Percentiles rank a stretch among this genome's conserved stretches.
Conservation (phyloP, 2,329 filamentous ascomycete species). For the Alternaria angustiovoidea region DNA sequence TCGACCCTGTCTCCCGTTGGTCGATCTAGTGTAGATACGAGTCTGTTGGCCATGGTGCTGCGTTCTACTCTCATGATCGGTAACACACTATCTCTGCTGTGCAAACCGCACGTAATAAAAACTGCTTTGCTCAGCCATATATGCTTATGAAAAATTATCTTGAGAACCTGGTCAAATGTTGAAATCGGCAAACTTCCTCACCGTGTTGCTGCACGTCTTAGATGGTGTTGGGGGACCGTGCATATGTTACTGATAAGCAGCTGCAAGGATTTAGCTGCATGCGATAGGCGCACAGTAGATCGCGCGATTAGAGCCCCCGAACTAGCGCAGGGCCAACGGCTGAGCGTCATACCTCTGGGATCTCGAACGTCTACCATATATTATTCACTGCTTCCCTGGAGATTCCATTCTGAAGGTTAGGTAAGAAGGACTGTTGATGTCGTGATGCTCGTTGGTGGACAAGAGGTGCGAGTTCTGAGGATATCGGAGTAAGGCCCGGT, state of each 20-base stretch:
- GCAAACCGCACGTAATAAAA: no score
- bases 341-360: constrained; percentile 28
- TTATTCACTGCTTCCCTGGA: neutral
- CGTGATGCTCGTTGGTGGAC: neutral
- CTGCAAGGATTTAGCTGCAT: constrained; percentile 20
- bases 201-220: constrained; percentile 5
- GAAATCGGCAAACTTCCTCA: constrained; percentile 2
- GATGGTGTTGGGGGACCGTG: constrained; percentile 17
- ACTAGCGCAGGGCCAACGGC: constrained; percentile 43
- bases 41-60: neutral
- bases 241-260: constrained; percentile 34
- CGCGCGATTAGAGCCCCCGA: constrained; percentile 33
- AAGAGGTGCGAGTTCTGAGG: constrained; percentile 2
- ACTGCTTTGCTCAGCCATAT: neutral
- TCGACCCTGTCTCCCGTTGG: constrained; percentile 26
- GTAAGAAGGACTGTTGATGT: neutral
- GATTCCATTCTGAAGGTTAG: neutral
- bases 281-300: constrained; percentile 22
- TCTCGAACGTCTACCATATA: constrained; percentile 4
- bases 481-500: constrained; percentile 7
- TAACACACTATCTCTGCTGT: neutral
- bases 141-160: neutral
- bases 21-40: constrained; percentile 18
- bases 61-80: neutral
- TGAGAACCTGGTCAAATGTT: neutral